Conservation (phyloP, 2,329 filamentous ascomycete genomes). For the Paraphaeosphaeria minitans region DNA sequence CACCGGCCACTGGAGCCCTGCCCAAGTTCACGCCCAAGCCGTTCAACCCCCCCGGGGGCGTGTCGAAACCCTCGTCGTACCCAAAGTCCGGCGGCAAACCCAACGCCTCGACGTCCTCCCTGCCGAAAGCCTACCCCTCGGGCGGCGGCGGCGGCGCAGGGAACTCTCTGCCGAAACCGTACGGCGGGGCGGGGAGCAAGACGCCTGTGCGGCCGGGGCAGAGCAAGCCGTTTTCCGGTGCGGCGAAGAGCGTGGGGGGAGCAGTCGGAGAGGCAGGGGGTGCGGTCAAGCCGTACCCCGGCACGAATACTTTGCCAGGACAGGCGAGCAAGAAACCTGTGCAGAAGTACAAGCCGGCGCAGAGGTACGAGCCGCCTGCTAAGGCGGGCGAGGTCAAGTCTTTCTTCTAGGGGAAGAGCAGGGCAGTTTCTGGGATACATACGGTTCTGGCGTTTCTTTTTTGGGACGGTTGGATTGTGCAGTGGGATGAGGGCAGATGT, state of each 20-base stretch:
- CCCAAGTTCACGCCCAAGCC: too few relatives aligned
- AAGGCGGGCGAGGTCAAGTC: conserved; percentile 36
- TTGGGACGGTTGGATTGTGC: too few relatives aligned
- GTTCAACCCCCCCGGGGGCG: too few relatives aligned
- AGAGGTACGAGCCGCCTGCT: conserved; percentile 30
- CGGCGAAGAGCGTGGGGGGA: conserved; percentile 15
- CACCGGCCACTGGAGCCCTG: conserved; percentile 17
- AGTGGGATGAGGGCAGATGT: too few relatives aligned
- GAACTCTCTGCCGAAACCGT: conserved; percentile 16
- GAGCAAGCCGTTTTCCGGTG: conserved; percentile 33
- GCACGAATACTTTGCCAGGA: conserved; percentile 37
- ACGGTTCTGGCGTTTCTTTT: too few relatives aligned
- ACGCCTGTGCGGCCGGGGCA: conserved; percentile 32
- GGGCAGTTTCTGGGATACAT: background rate
- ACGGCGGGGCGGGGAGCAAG: conserved; percentile 27
- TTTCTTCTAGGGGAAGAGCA: conserved; percentile 23
- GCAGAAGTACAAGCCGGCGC: conserved; percentile 32
- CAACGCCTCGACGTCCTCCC: background rate
- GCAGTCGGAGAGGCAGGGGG: too few relatives aligned
- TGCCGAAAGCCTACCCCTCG: conserved; percentile 13
- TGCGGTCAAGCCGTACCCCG: conserved; percentile 32
- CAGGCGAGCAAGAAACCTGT: conserved; percentile 34
- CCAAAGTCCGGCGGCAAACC: background rate
- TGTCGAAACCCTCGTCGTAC: too few relatives aligned
- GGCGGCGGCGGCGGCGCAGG: background rate